Percentiles rank a stretch among this genome's conserved stretches.
These are phyloP conservation scores for Psilocybe cyanescens DNA, from an alignment of 768 basidiomycete species.

Conservation along the genomic window DNA sequence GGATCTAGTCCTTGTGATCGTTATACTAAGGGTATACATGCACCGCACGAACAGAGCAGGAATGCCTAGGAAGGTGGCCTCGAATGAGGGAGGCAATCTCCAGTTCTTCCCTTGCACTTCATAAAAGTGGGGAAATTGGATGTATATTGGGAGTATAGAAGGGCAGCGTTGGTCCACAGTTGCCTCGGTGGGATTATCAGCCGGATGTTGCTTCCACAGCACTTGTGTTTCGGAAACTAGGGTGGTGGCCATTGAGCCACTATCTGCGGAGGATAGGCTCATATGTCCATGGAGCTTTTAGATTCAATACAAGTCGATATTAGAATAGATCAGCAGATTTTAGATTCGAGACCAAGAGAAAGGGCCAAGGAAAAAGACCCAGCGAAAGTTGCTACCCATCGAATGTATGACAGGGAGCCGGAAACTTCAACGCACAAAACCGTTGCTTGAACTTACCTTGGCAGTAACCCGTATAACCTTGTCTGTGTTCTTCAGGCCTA, in stretches of 20 bases:
- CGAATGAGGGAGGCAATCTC: constrained; percentile 43
- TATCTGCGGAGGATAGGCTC: constrained; percentile 37
- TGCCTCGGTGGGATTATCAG: background rate
- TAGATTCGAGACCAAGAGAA: background rate
- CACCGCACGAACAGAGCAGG: constrained; percentile 37
- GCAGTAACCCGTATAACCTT: constrained; percentile 36
- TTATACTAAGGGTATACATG: constrained; percentile 36
- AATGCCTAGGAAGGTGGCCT: constrained; percentile 34
- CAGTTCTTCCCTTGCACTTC: constrained; percentile 29
- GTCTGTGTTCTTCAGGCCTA: constrained; percentile 34
- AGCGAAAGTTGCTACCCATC: background rate
- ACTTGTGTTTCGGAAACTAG: constrained; percentile 32
- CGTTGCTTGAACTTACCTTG: constrained; percentile 33
- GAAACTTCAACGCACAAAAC: background rate
- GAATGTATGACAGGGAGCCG: background rate
- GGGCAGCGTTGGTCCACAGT: constrained; percentile 32
- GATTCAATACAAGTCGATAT: constrained; percentile 4
- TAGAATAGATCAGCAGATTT: background rate
- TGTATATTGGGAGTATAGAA: constrained; percentile 38
- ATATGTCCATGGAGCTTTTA: constrained; percentile 39
- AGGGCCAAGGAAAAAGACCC: background rate
- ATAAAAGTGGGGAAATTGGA: constrained; percentile 39
- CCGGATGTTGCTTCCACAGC: constrained; percentile 33
- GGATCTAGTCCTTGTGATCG: constrained; percentile 33
- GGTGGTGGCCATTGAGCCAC: constrained; percentile 30